These are phyloP conservation scores for Rhodosporidiobolus sp. DNA, from an alignment of 768 basidiomycete species.

Conservation along the genomic window DNA sequence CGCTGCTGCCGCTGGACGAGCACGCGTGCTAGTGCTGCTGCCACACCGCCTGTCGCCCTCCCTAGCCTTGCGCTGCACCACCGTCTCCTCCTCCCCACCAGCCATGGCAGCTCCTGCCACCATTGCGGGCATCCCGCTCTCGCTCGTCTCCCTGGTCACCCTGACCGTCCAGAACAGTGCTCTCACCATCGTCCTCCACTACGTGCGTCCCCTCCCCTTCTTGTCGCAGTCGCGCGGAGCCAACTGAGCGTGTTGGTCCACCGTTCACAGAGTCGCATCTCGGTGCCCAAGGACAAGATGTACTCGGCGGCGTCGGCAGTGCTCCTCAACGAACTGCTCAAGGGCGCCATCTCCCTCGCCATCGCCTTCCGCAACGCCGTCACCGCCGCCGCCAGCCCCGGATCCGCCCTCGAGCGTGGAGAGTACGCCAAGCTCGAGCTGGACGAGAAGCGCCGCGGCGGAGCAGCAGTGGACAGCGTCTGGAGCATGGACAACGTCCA, in stretches of 20 bases:
- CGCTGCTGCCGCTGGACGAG: too few relatives aligned
- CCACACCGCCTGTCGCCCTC: too few relatives aligned
- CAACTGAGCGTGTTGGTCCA: background rate
- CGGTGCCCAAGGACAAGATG: conserved; percentile 25
- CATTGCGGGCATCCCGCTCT: conserved; percentile 54
- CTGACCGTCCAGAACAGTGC: conserved; percentile 94
- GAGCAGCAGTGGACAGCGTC: background rate
- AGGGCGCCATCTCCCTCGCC: conserved; percentile 77
- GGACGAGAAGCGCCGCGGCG: background rate
- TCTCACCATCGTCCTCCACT: conserved; percentile 91
- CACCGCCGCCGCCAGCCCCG: background rate
- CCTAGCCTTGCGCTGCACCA: too few relatives aligned
- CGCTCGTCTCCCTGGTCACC: conserved; percentile 90
- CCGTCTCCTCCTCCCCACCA: too few relatives aligned
- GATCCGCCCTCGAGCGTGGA: background rate
- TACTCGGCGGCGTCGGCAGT: conserved; percentile 96
- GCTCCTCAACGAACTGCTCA: conserved; percentile 87
- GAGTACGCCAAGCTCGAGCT: conserved; percentile 19
- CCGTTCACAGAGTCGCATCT: conserved; percentile 30
- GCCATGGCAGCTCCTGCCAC: background rate
- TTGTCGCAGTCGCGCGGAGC: too few relatives aligned
- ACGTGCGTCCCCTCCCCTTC: conserved; percentile 64
- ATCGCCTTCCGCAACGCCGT: conserved; percentile 58
- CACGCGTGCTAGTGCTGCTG: too few relatives aligned
- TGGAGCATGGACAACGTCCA: background rate